Base-by-base conservation (phyloP, 2,329 filamentous ascomycete species). In the Diatrype stigma region DNA sequence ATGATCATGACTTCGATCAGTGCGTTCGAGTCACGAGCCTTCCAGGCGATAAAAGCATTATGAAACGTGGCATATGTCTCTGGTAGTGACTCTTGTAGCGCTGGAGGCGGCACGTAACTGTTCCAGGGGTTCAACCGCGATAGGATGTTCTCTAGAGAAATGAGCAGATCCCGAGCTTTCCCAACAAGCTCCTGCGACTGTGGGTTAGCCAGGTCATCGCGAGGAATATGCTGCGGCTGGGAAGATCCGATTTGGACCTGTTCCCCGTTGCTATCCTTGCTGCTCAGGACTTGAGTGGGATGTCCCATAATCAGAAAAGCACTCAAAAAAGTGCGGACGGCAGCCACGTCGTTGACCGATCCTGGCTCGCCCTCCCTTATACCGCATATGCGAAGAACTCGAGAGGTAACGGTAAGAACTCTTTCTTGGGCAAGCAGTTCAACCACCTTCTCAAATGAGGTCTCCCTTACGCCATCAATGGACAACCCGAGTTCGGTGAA, bases 1-100 rank as follows among this genome's bases (percentile, higher is more conserved):
- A 89, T 80, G n/a, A 93, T 78, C 89, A 94, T 92, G 50, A 90
- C 86, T 60, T 92, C 87, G 48, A 93, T 83, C 4, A 94, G 74
- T 0, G 88, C 85, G 49, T 85, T 85, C 0, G 87, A 89, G 64
- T 93, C 89, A 48, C 88, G 81, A 2, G 89, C 85, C 68, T 92
- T 90, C 89, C 89, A 94, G 3, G 87, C 84, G 53, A 89, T 87
- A 63, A 94, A 92, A 1, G 87, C 87, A 48, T 88, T 86, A 60
- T 86, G 82, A 59, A 90, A 94, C 0, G 85, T 81, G 30, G 86
- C 81, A 63, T 92, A 90, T 1, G 82, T 77, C 59, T 90, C 80
- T 0, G 85, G 80, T 17, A 94, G 74, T 1, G 79, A 77, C 48
- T 83, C 79, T 28, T 80, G 74, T 38, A 87, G 76, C 2, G 78